Evolutionary conservation across 2,329 filamentous ascomycete species (phyloP).

Genomic region (Anthostomella pinea): DNA sequence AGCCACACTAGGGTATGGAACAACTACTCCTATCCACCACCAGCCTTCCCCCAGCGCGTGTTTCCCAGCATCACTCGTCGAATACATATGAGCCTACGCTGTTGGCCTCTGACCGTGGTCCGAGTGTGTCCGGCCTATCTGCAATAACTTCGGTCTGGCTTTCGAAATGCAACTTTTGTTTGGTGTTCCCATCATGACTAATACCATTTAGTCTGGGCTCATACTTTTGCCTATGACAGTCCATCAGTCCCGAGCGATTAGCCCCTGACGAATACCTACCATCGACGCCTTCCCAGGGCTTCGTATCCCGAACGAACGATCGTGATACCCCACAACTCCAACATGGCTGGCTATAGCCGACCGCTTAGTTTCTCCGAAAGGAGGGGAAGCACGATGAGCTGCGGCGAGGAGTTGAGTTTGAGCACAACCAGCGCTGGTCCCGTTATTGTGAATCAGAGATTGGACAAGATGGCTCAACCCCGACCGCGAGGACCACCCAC

Average conservation of each 20-base stretch:
- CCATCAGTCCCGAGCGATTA: not conserved
- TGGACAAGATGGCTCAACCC: slow-evolving; percentile 54
- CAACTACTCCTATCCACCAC: slow-evolving; percentile 1
- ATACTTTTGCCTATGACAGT: too few relatives aligned
- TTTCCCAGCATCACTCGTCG: not conserved
- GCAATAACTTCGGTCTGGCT: too few relatives aligned
- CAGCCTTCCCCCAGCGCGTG: not conserved
- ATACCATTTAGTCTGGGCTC: too few relatives aligned
- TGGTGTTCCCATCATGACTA: too few relatives aligned
- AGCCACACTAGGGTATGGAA: slow-evolving; percentile 9
- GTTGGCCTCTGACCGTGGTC: not conserved
- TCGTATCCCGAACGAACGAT: slow-evolving; percentile 17
- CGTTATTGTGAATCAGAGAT: slow-evolving; percentile 41
- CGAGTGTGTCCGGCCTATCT: not conserved
- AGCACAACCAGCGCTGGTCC: slow-evolving; percentile 40
- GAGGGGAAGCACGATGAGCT: slow-evolving; percentile 53
- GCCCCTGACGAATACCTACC: not conserved
- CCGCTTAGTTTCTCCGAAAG: slow-evolving; percentile 61
- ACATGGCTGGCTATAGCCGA: slow-evolving; percentile 45
- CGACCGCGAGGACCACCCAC: slow-evolving; percentile 59
- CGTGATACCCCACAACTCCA: slow-evolving; percentile 3
- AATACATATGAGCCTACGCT: not conserved
- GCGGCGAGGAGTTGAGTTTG: slow-evolving; percentile 54
- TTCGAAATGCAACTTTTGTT: too few relatives aligned
- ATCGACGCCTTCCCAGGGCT: too few relatives aligned